Percentiles rank a stretch among this genome's conserved stretches.
These are phyloP conservation scores for sorghum (Sorghum bicolor) DNA, from an alignment of 176 grass and related monocot species.

Conservation along the genomic window Sorghum_bicolor_NCBIv3 NC_012870.2:18106001-18106500, in stretches of 20 bases:
- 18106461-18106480: not conserved
- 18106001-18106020: not conserved
- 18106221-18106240: not conserved
- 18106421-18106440: not conserved
- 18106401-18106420: not conserved
- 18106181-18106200: constrained; percentile 1
- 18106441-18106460: not conserved
- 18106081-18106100: not conserved
- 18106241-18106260: not conserved
- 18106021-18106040: not conserved
- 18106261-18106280: constrained; percentile 9
- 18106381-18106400: constrained; percentile 46
- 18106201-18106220: not conserved
- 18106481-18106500: not conserved
- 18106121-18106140: not conserved
- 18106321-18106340: constrained; percentile 47
- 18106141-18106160: not conserved
- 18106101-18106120: not conserved
- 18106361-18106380: constrained; percentile 48
- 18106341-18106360: constrained; percentile 50
- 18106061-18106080: constrained; percentile 7
- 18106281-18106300: constrained; percentile 14
- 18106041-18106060: not conserved
- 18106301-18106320: constrained; percentile 37
- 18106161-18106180: not conserved